phyloP scores from a whole-genome alignment of 495 filamentous ascomycete genomes.

The Annulohypoxylon moriforme region DNA sequence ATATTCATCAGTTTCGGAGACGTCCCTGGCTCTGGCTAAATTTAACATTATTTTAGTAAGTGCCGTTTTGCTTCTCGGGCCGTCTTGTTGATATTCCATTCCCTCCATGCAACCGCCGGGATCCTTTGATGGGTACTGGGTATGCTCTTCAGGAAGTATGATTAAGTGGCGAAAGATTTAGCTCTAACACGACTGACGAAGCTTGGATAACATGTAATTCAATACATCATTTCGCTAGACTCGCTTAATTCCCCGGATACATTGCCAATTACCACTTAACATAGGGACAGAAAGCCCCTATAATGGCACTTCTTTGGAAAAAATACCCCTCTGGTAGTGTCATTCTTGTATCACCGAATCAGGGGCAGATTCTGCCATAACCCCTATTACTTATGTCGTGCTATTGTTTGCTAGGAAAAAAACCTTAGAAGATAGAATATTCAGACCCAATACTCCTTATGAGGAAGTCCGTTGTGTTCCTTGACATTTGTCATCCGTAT shows the following conservation, averaged over 20 bases:
- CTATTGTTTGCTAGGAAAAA: neutral
- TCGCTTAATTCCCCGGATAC: neutral
- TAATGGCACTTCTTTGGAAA: neutral
- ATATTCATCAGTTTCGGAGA: neutral
- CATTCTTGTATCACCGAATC: neutral
- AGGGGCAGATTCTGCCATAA: neutral
- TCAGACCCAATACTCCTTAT: no score
- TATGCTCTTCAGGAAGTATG: neutral
- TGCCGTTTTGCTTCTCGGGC: neutral
- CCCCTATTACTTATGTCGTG: neutral
- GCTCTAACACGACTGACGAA: neutral
- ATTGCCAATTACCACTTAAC: neutral
- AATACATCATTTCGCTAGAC: neutral
- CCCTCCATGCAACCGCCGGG: neutral
- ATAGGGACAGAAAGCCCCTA: neutral
- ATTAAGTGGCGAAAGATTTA: neutral
- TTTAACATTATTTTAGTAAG: neutral
- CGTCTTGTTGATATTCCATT: neutral
- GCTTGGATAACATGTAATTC: neutral
- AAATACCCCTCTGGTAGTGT: neutral
- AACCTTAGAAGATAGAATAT: no score
- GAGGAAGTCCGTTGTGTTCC: no score
- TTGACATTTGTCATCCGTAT: no score
- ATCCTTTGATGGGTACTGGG: neutral
- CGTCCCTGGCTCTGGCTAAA: neutral